These are phyloP conservation scores for Trametes villosa DNA, from an alignment of 768 basidiomycete species.

Conservation along the genomic window DNA sequence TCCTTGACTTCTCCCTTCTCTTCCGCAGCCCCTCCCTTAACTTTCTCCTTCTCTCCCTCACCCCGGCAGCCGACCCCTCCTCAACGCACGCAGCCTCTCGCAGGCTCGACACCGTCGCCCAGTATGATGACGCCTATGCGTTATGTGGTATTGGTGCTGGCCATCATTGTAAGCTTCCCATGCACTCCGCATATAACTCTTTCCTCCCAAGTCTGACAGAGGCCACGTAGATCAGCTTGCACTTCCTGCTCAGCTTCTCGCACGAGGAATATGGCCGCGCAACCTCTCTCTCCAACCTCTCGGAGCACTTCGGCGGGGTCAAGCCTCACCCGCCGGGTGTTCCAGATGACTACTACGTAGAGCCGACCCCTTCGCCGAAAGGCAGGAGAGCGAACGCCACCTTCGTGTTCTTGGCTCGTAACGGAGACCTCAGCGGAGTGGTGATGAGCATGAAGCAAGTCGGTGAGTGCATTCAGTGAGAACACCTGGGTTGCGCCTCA, in stretches of 20 bases:
- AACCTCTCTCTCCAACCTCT: slow-evolving; percentile 47
- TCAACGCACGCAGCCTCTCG: slow-evolving; percentile 10
- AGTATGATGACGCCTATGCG: slow-evolving; percentile 66
- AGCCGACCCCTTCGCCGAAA: slow-evolving; percentile 19
- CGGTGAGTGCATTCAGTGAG: slow-evolving; percentile 32
- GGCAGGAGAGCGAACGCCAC: slow-evolving; percentile 55
- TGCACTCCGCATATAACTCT: neutral
- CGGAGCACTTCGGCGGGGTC: slow-evolving; percentile 30
- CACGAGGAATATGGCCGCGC: slow-evolving; percentile 52
- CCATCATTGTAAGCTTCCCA: slow-evolving; percentile 34
- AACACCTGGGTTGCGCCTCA: neutral
- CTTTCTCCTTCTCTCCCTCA: neutral
- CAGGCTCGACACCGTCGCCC: slow-evolving; percentile 15
- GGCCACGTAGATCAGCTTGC: slow-evolving; percentile 51
- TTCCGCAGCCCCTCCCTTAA: neutral
- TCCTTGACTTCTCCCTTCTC: neutral
- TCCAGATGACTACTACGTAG: slow-evolving; percentile 40
- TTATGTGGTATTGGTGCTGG: slow-evolving; percentile 51
- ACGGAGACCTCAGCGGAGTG: slow-evolving; percentile 48
- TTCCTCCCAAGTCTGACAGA: neutral
- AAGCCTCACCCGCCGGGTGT: slow-evolving; percentile 50
- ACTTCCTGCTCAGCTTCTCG: slow-evolving; percentile 57
- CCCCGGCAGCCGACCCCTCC: slow-evolving; percentile 2
- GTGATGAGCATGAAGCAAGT: slow-evolving; percentile 56
- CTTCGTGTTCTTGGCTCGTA: slow-evolving; percentile 57